Percentiles rank a stretch among this genome's conserved stretches.
Conservation (phyloP, 345 rosid genomes). For the Psidium guajava region DNA sequence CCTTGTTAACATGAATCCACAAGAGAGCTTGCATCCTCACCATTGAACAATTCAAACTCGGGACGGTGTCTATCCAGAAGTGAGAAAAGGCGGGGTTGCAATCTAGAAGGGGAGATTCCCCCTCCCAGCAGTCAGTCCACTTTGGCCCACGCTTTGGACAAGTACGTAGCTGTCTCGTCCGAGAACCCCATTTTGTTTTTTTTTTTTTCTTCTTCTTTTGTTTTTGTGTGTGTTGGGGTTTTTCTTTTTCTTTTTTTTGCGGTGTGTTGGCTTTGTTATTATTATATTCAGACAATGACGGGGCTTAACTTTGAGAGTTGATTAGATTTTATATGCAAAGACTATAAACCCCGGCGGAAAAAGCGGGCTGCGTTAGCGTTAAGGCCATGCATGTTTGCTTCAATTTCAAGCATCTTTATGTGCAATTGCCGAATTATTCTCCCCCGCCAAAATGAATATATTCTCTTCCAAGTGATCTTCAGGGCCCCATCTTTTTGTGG, state of each 20-base stretch:
- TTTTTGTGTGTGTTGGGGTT: too few relatives aligned
- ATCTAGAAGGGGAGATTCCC: background rate
- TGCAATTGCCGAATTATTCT: constrained; percentile 50
- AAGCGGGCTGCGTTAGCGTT: constrained; percentile 40
- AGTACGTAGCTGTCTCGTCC: background rate
- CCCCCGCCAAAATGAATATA: constrained; percentile 66
- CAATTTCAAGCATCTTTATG: constrained; percentile 76
- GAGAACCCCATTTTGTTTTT: too few relatives aligned
- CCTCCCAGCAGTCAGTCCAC: background rate
- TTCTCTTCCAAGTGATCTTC: constrained; percentile 33
- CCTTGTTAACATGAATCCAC: background rate
- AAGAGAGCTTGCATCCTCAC: background rate
- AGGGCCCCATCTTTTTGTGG: background rate
- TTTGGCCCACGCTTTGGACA: background rate
- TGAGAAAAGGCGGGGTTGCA: background rate
- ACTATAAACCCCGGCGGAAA: constrained; percentile 5
- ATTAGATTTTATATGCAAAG: background rate
- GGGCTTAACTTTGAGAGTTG: constrained; percentile 45
- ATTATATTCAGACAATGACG: constrained; percentile 33
- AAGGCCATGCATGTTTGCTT: constrained; percentile 76
- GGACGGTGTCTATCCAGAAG: background rate
- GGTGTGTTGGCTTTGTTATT: background rate
- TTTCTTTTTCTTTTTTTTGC: too few relatives aligned
- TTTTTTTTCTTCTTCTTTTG: too few relatives aligned
- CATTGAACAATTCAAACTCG: background rate